Percentiles rank a stretch among this genome's conserved stretches.
phyloP scores from a whole-genome alignment of 1,284 basidiomycete species.

The Puccinia horiana region DNA sequence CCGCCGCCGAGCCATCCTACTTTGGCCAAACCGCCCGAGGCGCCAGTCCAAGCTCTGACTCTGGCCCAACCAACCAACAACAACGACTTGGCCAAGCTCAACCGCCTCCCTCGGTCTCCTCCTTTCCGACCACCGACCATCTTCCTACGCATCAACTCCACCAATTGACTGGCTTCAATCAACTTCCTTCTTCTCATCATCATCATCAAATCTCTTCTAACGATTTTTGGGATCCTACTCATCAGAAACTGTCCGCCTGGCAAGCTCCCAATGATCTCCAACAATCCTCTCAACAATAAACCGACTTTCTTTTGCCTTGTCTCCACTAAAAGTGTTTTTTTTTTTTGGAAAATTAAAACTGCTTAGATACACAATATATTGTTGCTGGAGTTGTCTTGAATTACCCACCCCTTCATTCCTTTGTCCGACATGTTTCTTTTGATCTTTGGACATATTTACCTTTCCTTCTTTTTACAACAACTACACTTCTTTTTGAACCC shows the following conservation, averaged over 20 bases:
- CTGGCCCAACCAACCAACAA: not conserved
- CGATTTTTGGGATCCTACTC: not conserved
- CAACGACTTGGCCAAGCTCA: not conserved
- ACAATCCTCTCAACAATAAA: not conserved
- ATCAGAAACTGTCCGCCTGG: no score
- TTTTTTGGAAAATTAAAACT: no score
- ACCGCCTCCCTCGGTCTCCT: not conserved
- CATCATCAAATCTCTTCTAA: not conserved
- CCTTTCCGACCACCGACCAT: not conserved
- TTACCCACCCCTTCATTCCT: no score
- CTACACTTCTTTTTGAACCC: no score
- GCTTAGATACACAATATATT: no score
- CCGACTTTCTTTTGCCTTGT: not conserved
- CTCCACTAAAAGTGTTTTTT: not conserved
- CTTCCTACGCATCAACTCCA: not conserved
- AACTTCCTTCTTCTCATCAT: not conserved
- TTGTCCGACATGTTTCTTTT: no score
- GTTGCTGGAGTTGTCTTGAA: no score
- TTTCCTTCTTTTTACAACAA: no score
- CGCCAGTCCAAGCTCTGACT: not conserved
- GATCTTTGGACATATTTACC: no score
- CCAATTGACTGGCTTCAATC: not conserved
- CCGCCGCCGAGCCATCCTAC: constrained; percentile 1
- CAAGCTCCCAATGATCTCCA: not conserved
- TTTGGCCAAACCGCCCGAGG: constrained; percentile 5